Percentiles rank a stretch among this genome's conserved stretches.
These are phyloP conservation scores for Proliferodiscus dingleyae DNA, from an alignment of 2,329 filamentous ascomycete species.

Conservation along the genomic window DNA sequence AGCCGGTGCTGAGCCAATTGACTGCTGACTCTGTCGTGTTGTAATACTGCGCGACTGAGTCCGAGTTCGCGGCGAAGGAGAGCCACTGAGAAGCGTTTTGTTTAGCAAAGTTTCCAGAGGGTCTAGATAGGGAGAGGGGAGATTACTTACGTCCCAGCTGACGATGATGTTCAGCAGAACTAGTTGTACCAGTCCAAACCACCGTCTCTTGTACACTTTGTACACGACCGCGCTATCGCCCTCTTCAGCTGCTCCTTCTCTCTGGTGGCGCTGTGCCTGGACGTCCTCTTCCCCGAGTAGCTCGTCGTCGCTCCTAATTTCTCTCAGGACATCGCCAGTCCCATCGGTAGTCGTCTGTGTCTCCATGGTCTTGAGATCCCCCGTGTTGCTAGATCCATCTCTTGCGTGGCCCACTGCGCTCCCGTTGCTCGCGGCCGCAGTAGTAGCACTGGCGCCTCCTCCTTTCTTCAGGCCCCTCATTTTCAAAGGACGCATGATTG, in stretches of 20 bases:
- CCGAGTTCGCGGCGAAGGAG: conserved; percentile 80
- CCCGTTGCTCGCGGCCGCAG: conserved; percentile 3
- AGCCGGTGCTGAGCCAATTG: conserved; percentile 90
- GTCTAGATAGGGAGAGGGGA: not conserved
- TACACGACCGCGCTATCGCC: conserved; percentile 30
- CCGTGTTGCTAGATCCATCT: conserved; percentile 8
- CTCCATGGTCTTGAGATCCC: conserved; percentile 15
- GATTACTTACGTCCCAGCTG: conserved; percentile 81
- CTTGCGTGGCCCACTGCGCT: conserved; percentile 7
- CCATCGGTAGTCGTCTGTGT: conserved; percentile 12
- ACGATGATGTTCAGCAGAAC: conserved; percentile 87
- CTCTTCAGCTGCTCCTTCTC: conserved; percentile 1
- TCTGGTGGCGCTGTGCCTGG: conserved; percentile 1
- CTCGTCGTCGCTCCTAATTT: conserved; percentile 29
- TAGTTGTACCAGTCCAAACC: conserved; percentile 80
- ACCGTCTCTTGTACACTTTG: conserved; percentile 75
- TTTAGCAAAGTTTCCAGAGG: conserved; percentile 3
- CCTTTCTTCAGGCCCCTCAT: conserved; percentile 18
- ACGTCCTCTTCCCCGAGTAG: conserved; percentile 22
- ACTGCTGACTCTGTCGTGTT: conserved; percentile 67
- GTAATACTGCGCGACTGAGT: conserved; percentile 71
- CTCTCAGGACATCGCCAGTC: conserved; percentile 15
- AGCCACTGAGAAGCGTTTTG: conserved; percentile 63
- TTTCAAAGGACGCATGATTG: conserved; percentile 22
- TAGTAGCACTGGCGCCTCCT: not conserved